A percentile compares a stretch with the other conserved stretches of the same genome.
Conservation (phyloP, 176 grass and related monocot species). For the Zea luxurians region DNA sequence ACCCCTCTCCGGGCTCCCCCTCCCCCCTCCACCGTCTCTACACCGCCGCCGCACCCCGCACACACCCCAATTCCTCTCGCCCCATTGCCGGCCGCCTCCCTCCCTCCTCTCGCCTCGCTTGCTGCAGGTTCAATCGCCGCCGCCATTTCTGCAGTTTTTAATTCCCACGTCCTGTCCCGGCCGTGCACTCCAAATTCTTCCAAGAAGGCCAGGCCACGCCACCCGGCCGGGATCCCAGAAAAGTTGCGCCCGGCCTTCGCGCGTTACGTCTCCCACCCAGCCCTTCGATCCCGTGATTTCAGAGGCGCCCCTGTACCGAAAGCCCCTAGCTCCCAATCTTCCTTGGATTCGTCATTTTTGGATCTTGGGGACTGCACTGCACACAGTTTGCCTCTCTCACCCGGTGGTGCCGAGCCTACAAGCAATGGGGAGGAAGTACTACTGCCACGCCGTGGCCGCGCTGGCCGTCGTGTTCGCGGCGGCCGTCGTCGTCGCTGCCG, state of each 20-base stretch:
- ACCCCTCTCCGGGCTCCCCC: too few relatives aligned
- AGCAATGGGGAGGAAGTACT: conserved; percentile 42
- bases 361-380: background rate
- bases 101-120: too few relatives aligned
- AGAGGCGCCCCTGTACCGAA: background rate
- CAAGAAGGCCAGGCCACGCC: background rate
- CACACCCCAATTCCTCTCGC: conserved; percentile 15
- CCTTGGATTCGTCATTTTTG: background rate
- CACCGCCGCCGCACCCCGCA: background rate
- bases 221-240: background rate
- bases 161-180: background rate
- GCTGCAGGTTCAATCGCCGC: background rate
- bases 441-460: background rate
- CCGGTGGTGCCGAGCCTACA: background rate
- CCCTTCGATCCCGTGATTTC: conserved; percentile 17
- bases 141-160: background rate
- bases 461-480: conserved; percentile 27
- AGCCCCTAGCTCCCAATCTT: background rate
- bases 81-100: background rate
- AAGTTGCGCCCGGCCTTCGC: conserved; percentile 19
- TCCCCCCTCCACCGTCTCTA: background rate
- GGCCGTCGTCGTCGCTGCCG: conserved; percentile 33
- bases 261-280: conserved; percentile 20
- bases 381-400: background rate
- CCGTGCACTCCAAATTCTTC: background rate